A percentile compares a stretch with the other conserved stretches of the same genome.
Conservation (phyloP, 2,329 filamentous ascomycete species). For the Sphaerulina populicola region DNA sequence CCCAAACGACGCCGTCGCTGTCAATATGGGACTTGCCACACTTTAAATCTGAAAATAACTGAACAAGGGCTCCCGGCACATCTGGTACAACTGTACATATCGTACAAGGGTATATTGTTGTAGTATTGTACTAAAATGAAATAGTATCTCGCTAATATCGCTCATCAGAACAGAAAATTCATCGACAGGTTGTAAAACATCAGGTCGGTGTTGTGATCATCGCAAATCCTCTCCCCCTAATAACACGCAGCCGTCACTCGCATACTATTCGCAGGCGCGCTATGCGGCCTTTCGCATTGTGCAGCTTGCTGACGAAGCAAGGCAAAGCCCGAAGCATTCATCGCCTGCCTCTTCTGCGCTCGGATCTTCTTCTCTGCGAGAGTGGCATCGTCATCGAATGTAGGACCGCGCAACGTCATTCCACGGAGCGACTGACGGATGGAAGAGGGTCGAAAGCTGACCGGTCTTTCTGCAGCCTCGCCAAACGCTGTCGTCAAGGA, state of each 20-base stretch:
- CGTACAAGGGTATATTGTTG: not conserved
- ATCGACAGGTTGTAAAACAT: not conserved
- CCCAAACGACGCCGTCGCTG: not conserved
- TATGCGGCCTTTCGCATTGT: not conserved
- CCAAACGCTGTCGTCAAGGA: not conserved
- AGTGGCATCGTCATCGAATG: constrained; percentile 4
- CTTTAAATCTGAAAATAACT: not conserved
- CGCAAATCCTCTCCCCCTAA: not conserved
- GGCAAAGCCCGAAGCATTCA: constrained; percentile 13
- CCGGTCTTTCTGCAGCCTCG: not conserved
- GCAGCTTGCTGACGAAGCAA: constrained; percentile 9
- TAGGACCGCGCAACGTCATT: not conserved
- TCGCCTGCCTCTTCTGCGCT: constrained; percentile 10
- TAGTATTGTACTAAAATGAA: too few relatives aligned
- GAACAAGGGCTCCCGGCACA: not conserved
- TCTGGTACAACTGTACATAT: not conserved
- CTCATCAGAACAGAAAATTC: not conserved
- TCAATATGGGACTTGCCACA: not conserved
- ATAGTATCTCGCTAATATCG: not conserved
- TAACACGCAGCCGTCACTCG: not conserved
- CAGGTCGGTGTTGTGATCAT: not conserved
- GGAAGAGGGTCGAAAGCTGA: constrained; percentile 5
- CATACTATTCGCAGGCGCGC: not conserved
- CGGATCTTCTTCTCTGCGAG: not conserved
- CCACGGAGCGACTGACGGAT: constrained; percentile 9